Base-by-base conservation (phyloP, 2,329 filamentous ascomycete species). In the Colletotrichum brevisporum region DNA sequence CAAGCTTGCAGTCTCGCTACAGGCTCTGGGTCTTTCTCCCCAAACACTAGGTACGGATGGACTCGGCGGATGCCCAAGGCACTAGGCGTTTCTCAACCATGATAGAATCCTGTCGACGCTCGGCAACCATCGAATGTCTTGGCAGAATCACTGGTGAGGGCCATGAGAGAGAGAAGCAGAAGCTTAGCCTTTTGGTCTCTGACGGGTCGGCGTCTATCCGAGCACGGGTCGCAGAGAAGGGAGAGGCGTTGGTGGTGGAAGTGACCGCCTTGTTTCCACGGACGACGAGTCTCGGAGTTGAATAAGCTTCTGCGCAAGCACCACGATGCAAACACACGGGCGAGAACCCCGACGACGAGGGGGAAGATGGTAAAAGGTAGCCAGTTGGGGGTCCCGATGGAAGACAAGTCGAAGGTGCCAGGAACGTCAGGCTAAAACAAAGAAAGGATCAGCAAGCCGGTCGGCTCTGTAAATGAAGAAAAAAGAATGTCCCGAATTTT, bases 391-490 rank as follows among this genome's bases (percentile, higher is more conserved):
- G 18, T 52, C 12, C 55, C 50, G 55, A 66, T 47, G n/a, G 6
- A 47, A 43, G 55, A 59, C 61, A 60, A 18, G 43, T 21, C 18
- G 51, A 26, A 54, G 31, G 41, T 21, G 31, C 55, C 55, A 61
- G 67, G 43, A 43, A 61, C 67, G 54, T 67, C 62, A 43, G 15
- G n/a, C 18, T 45, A 51, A 45, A 56, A 69, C 63, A 66, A 55
- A 69, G 62, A 45, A 60, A 66, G 21, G 63, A 69, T 67, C 55
- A 55, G 62, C 66, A 43, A 45, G n/a, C 26, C 13, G 31, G 43
- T 26, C 62, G 48, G 48, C 51, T 36, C 10, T 39, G 26, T 16
- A 41, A 45, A 18, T 21, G 8, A 58, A 69, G 58, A 36, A 10
- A 10, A 36, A 36, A 36, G 10, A 10, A 36, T 10, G 31, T 18